These are phyloP conservation scores for Hypoxylon sp. DNA, from an alignment of 2,329 filamentous ascomycete genomes.

Conservation along the genomic window DNA sequence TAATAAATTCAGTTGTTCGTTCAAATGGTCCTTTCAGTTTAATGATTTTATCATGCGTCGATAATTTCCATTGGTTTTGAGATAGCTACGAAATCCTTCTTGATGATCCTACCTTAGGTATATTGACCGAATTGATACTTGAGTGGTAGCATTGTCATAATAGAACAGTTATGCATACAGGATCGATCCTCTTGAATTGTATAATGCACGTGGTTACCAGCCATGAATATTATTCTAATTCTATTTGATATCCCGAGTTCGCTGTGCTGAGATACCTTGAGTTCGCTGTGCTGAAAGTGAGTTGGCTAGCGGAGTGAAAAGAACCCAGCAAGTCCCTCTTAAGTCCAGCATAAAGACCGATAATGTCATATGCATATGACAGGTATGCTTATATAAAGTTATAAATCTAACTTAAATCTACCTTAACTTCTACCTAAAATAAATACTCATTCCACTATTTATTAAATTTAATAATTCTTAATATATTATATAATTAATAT, in stretches of 20 bases:
- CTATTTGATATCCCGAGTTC: neutral
- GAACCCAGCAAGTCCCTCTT: conserved; percentile 11
- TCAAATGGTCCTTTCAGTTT: neutral
- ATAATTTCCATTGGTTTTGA: neutral
- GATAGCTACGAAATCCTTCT: neutral
- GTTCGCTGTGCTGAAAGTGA: neutral
- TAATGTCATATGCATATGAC: neutral
- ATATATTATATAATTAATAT: no score
- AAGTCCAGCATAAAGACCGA: conserved; percentile 44
- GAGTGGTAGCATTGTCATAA: neutral
- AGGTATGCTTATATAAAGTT: no score
- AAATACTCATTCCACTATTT: no score
- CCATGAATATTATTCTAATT: neutral
- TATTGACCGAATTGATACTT: neutral
- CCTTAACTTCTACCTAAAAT: no score
- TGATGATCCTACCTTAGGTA: neutral
- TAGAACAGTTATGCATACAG: neutral
- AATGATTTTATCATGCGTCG: neutral
- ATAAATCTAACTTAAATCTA: no score
- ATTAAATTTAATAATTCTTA: no score
- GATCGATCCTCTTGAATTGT: neutral
- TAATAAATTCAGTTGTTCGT: neutral
- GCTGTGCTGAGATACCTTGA: neutral
- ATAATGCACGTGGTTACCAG: neutral
- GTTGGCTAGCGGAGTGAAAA: neutral